phyloP scores from a whole-genome alignment of 2,329 filamentous ascomycete species.

The Sclerotinia borealis region DNA sequence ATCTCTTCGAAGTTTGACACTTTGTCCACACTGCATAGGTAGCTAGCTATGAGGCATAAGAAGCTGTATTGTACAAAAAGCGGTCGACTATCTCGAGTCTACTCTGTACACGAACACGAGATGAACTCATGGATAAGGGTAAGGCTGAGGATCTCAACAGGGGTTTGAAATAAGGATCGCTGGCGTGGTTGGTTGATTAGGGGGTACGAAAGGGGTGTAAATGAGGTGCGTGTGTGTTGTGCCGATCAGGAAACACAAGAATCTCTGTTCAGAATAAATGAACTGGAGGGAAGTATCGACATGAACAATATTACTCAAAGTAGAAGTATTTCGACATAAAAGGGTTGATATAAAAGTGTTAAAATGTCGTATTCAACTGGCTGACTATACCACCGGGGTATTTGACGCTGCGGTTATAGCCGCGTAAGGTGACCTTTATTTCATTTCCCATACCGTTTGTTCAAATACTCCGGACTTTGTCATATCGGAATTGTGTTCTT shows the following conservation, averaged over 20 bases:
- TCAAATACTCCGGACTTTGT: neutral
- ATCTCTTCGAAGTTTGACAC: neutral
- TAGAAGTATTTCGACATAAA: neutral
- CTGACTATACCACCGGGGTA: neutral
- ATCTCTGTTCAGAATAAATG: neutral
- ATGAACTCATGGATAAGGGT: conserved; percentile 5
- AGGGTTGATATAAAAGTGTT: neutral
- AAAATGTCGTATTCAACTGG: neutral
- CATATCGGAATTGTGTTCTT: neutral
- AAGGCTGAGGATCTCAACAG: conserved; percentile 1
- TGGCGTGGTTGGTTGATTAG: neutral
- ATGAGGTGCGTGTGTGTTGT: neutral
- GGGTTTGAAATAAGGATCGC: neutral
- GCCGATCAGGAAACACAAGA: neutral
- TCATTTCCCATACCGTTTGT: neutral
- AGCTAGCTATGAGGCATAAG: neutral
- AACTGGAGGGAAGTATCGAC: neutral
- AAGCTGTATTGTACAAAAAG: neutral
- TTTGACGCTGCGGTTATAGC: neutral
- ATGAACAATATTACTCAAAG: too few relatives aligned
- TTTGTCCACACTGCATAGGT: neutral
- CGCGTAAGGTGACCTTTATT: neutral
- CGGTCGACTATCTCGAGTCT: neutral
- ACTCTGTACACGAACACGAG: conserved; percentile 4
- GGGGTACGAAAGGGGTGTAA: neutral